Evolutionary conservation across 257 asterid species (phyloP).

Genomic region (Dorcoceras hygrometricum): DNA sequence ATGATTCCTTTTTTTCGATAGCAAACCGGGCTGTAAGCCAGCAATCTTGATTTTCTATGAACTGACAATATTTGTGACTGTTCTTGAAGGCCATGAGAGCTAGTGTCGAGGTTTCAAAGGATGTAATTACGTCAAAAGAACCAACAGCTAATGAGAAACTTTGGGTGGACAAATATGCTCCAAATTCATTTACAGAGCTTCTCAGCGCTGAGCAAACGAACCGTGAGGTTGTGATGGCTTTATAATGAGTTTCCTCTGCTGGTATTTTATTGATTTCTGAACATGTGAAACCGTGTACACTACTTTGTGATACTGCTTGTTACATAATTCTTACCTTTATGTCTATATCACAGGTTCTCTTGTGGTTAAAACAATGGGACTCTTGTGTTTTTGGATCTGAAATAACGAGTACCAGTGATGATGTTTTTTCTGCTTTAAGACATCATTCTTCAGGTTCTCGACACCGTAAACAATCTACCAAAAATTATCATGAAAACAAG

Average conservation of each 20-base stretch:
- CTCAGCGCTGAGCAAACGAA: slow-evolving; percentile 96
- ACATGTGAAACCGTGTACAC: slow-evolving; percentile 4
- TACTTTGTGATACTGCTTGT: slow-evolving; percentile 13
- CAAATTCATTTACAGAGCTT: slow-evolving; percentile 93
- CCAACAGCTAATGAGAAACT: slow-evolving; percentile 59
- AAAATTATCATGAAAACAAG: slow-evolving; percentile 41
- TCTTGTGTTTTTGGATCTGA: slow-evolving; percentile 88
- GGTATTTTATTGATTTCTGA: slow-evolving; percentile 20
- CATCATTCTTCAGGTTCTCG: slow-evolving; percentile 71
- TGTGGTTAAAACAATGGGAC: slow-evolving; percentile 99
- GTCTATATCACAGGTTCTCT: slow-evolving; percentile 65
- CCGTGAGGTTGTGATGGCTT: slow-evolving; percentile 67
- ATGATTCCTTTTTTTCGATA: background rate
- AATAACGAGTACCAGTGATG: slow-evolving; percentile 81
- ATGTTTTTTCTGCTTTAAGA: slow-evolving; percentile 77
- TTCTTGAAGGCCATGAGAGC: slow-evolving; percentile 69
- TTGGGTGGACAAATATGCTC: slow-evolving; percentile 98
- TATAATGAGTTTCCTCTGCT: slow-evolving; percentile 22
- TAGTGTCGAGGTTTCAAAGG: slow-evolving; percentile 50
- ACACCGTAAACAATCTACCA: slow-evolving; percentile 47
- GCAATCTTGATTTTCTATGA: slow-evolving; percentile 7
- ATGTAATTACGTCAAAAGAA: slow-evolving; percentile 36
- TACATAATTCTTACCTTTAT: slow-evolving; percentile 17
- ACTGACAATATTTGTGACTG: slow-evolving; percentile 15
- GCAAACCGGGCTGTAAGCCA: background rate